phyloP scores from a whole-genome alignment of 768 basidiomycete genomes.

The Leccinum truebloodii region DNA sequence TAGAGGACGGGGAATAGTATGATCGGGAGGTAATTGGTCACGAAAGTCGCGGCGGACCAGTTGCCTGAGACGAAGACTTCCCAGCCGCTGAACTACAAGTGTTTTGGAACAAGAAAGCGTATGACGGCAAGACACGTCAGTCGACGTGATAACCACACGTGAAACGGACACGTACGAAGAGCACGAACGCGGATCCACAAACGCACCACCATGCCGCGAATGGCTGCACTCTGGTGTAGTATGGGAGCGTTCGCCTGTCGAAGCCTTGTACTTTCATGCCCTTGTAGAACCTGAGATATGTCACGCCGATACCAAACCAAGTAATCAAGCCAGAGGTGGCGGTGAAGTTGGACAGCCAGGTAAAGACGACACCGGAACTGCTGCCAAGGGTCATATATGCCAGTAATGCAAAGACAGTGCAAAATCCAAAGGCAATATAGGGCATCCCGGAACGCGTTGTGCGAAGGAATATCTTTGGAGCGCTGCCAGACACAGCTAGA shows the following conservation, averaged over 20 bases:
- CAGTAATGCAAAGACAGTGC: constrained; percentile 36
- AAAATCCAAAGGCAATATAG: constrained; percentile 38
- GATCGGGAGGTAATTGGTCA: constrained; percentile 45
- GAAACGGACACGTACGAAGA: constrained; percentile 35
- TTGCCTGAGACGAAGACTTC: constrained; percentile 41
- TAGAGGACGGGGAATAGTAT: constrained; percentile 50
- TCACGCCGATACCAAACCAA: constrained; percentile 47
- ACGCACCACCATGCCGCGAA: constrained; percentile 41
- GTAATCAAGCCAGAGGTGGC: constrained; percentile 43
- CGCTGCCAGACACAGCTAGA: constrained; percentile 52
- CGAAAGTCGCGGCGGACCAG: constrained; percentile 41
- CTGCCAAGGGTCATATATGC: constrained; percentile 41
- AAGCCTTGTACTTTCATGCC: constrained; percentile 54
- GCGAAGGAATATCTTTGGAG: constrained; percentile 51
- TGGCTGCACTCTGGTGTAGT: constrained; percentile 41
- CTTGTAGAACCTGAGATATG: constrained; percentile 47
- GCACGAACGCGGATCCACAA: constrained; percentile 27
- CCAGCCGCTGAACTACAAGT: too few relatives aligned
- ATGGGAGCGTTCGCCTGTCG: constrained; percentile 49
- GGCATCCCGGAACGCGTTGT: constrained; percentile 45
- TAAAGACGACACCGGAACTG: constrained; percentile 41
- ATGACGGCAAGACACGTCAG: too few relatives aligned
- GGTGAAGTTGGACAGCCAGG: constrained; percentile 39
- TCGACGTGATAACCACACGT: background rate
- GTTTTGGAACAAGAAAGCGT: too few relatives aligned